Percentiles rank a stretch among this genome's conserved stretches.
Evolutionary conservation across 2,329 filamentous ascomycete genomes (phyloP).

Genomic region (Plectosphaerella cucumerina): DNA sequence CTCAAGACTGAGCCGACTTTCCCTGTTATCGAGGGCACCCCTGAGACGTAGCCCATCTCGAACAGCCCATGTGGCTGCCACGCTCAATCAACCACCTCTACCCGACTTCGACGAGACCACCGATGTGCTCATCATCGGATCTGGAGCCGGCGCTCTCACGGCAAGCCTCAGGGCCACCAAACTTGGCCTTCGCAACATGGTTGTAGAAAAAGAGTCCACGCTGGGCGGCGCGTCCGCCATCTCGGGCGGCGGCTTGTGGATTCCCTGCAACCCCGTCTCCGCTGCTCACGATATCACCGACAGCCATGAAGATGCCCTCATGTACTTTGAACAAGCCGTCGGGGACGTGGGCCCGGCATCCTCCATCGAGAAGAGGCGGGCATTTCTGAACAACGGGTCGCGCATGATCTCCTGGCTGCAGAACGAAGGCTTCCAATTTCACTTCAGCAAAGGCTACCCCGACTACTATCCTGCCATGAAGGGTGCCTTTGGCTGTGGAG

Average conservation of each 20-base stretch:
- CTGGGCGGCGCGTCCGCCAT: constrained; percentile 29
- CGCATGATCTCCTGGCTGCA: constrained; percentile 24
- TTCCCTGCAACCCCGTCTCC: constrained; percentile 23
- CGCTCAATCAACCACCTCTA: neutral
- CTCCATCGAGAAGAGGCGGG: constrained; percentile 17
- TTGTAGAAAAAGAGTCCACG: constrained; percentile 26
- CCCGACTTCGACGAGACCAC: neutral
- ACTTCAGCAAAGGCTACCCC: constrained; percentile 18
- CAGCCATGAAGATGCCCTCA: constrained; percentile 17
- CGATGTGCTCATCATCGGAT: constrained; percentile 23
- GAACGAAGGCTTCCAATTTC: constrained; percentile 20
- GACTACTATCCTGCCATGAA: constrained; percentile 22
- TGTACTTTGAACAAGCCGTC: constrained; percentile 22
- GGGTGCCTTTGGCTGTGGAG: constrained; percentile 11
- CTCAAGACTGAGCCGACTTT: no score
- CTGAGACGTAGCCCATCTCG: no score
- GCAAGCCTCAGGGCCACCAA: constrained; percentile 21
- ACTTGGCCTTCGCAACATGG: constrained; percentile 17
- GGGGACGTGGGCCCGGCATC: constrained; percentile 23
- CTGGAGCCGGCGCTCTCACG: constrained; percentile 24
- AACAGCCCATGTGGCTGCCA: no score
- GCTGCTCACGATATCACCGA: constrained; percentile 16
- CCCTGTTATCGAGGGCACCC: no score
- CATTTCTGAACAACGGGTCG: constrained; percentile 24
- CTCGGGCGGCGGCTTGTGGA: constrained; percentile 29